phyloP scores from a whole-genome alignment of 2,329 filamentous ascomycete species.

The Aspergillus sp. region DNA sequence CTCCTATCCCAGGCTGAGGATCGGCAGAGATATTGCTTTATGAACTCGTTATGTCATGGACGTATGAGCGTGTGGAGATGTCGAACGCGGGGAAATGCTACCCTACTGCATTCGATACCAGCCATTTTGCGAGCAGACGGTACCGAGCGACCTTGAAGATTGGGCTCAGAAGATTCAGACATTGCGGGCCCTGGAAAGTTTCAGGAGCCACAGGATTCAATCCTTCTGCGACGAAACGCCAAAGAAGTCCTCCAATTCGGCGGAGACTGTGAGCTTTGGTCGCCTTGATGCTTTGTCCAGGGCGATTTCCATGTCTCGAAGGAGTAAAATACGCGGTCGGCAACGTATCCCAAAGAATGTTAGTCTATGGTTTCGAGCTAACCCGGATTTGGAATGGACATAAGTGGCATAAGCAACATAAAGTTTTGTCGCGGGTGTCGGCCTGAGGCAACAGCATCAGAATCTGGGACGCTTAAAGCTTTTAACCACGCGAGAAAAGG shows the following conservation, averaged over 20 bases:
- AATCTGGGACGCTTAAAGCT: too few species aligned
- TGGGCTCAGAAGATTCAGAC: neutral
- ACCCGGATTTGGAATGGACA: neutral
- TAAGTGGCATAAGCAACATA: neutral
- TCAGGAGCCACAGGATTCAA: neutral
- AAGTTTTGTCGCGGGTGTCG: neutral
- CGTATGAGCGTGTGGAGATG: neutral
- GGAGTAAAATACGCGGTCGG: neutral
- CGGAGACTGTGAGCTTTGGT: neutral
- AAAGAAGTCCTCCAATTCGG: neutral
- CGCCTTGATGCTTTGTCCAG: neutral
- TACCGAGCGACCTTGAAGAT: neutral
- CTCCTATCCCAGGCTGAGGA: neutral
- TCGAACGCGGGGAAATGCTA: neutral
- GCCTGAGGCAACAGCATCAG: too few species aligned
- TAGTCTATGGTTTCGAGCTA: neutral
- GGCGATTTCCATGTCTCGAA: neutral
- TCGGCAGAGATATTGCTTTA: neutral
- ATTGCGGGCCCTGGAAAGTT: neutral
- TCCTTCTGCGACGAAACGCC: neutral
- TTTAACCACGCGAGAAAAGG: neutral
- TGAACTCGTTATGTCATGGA: neutral
- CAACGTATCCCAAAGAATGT: slow-evolving; percentile 1
- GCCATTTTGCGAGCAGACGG: too few species aligned
- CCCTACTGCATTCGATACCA: too few species aligned